Evolutionary conservation across 208 protist genomes (phyloP).

Genomic region (Strigomonas galati): DNA sequence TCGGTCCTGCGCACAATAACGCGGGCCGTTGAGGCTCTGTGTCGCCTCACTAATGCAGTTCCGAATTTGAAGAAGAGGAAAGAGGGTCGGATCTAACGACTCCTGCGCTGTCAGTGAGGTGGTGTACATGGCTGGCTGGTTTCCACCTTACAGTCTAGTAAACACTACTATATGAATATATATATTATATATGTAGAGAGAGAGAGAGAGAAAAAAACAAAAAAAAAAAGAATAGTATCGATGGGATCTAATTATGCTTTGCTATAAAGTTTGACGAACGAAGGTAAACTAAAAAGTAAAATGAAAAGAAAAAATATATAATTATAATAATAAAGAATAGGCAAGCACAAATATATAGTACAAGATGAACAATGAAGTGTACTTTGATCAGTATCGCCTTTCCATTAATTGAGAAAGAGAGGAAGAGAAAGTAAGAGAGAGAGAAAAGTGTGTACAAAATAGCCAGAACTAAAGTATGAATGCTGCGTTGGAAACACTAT

Average conservation of each 20-base stretch:
- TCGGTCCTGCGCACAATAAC: constrained; percentile 74
- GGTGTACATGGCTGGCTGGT: constrained; percentile 24
- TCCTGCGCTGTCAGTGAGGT: constrained; percentile 35
- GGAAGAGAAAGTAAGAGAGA: constrained; percentile 4
- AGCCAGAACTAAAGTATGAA: neutral
- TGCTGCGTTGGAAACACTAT: no score
- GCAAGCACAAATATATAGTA: neutral
- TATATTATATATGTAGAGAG: neutral
- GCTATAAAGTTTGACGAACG: neutral
- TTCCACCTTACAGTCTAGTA: no score
- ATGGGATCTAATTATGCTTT: constrained; percentile 4
- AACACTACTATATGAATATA: constrained; percentile 1
- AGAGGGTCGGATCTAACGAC: constrained; percentile 46
- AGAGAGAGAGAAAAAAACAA: constrained; percentile 12
- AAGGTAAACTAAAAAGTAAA: neutral
- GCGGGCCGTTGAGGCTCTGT: constrained; percentile 72
- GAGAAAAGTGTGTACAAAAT: neutral
- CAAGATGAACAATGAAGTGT: neutral
- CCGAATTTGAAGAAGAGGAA: constrained; percentile 62
- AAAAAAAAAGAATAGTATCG: constrained; percentile 8
- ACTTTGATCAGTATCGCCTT: neutral
- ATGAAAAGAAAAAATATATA: neutral
- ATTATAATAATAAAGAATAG: neutral
- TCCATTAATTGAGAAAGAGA: neutral
- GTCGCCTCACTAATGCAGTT: constrained; percentile 70